Base-by-base conservation (phyloP, 2,329 filamentous ascomycete genomes). In the Colletotrichum sublineola region DNA sequence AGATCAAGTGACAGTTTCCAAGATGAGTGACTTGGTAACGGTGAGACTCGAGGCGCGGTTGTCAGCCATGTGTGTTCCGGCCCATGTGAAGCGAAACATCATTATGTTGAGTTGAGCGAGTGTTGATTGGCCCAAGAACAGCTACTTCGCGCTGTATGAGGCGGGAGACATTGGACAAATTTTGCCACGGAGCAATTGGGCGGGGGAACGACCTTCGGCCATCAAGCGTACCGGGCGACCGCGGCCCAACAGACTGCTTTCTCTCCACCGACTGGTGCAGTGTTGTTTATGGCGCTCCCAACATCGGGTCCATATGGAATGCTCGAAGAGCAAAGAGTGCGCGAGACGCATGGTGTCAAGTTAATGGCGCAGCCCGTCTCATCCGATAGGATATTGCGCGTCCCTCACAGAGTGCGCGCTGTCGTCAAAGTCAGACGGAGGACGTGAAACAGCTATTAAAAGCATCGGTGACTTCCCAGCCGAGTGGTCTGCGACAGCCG, bases 361-460 rank as follows among this genome's bases (percentile, higher is more conserved):
- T 38, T 24, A 62, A 71, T 68, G 68, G 58, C 68, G 58, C 68
- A 63, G 58, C 68, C 40, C 31, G 64, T 71, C 57, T 71, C 44
- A 53, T 55, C 58, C 55, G 50, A 71, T 52, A 46, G 50, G 31
- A 33, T 63, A 55, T 68, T 71, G 68, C 64, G 68, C 58, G 52
- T 71, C 68, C 42, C n/a, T 63, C 50, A 53, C 38, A 63, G 50
- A 42, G 36, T 46, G n/a, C 11, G 36, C 53, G 31, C 15, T 69
- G 65, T 29, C n/a, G 46, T n/a, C 31, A 46, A 63, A 20, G 38
- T 69, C 55, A 60, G 69, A 64, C 46, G 66, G 53, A n/a, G 24
- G 60, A 68, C 18, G 66, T 72, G 69, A 72, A 72, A 69, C 69
- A 42, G 65, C 60, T 72, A 64, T 69, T 72, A 69, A 72, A 72